A percentile compares a stretch with the other conserved stretches of the same genome.
Conservation (phyloP, 2,329 filamentous ascomycete genomes). For the Colletotrichum tabaci region DNA sequence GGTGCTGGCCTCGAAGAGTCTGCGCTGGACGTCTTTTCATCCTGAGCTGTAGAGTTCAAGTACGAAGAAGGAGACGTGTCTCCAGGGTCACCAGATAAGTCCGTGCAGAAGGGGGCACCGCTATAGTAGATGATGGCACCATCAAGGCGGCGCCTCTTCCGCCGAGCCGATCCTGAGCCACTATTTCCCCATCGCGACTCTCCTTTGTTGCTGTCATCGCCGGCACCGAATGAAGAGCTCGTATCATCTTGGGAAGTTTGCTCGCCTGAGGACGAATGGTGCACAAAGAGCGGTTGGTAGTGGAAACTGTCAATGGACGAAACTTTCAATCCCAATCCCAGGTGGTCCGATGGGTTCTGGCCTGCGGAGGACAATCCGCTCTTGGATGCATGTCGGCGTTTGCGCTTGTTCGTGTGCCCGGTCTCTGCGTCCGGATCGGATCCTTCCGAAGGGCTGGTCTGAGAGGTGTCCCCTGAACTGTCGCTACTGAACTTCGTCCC, state of each 20-base stretch:
- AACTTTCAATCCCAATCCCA: slow-evolving; percentile 57
- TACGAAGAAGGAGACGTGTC: slow-evolving; percentile 64
- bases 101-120: slow-evolving; percentile 84
- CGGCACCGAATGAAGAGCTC: slow-evolving; percentile 62
- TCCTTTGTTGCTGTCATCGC: slow-evolving; percentile 64
- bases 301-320: slow-evolving; percentile 67
- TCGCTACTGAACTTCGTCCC: slow-evolving; percentile 78
- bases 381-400: slow-evolving; percentile 47
- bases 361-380: slow-evolving; percentile 49
- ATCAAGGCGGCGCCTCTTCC: slow-evolving; percentile 71
- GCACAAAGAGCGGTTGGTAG: slow-evolving; percentile 75
- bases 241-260: slow-evolving; percentile 65
- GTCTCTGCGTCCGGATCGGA: slow-evolving; percentile 60
- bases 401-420: slow-evolving; percentile 62
- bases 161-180: slow-evolving; percentile 63
- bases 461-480: slow-evolving; percentile 66
- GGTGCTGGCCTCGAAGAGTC: slow-evolving; percentile 39
- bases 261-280: slow-evolving; percentile 62
- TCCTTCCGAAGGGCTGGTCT: slow-evolving; percentile 65
- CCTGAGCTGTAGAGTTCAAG: slow-evolving; percentile 62
- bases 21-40: slow-evolving; percentile 48
- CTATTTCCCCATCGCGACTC: slow-evolving; percentile 64
- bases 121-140: slow-evolving; percentile 89
- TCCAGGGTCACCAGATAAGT: slow-evolving; percentile 78
- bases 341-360: slow-evolving; percentile 50